Base-by-base conservation (phyloP, 805 yeast genomes). In the Saccharomycopsis olivae region DNA sequence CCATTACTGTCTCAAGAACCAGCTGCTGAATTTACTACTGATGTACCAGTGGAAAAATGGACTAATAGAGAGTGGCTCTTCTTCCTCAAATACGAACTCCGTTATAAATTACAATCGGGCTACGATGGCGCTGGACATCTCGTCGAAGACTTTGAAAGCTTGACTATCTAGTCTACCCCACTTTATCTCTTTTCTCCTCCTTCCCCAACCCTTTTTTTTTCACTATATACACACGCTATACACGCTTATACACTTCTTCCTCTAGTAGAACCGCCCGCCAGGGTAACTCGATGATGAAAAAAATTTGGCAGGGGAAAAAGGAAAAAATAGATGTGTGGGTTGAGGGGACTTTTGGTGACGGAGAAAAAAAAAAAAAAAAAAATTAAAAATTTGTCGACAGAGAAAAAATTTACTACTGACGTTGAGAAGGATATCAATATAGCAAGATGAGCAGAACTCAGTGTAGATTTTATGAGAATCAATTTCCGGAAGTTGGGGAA, bases 401-500 rank as follows among this genome's bases (percentile, higher is more conserved):
- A 8, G 27, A 11, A 20, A 14, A 20, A 6, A 33, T 19, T 18
- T 25, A 33, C n/a, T n/a, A n/a, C n/a, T n/a, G n/a, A n/a, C n/a
- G n/a, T n/a, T n/a, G n/a, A n/a, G n/a, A n/a, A 20, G 35, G 28
- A n/a, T n/a, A n/a, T n/a, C n/a, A n/a, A n/a, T n/a, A n/a, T n/a
- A n/a, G n/a, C 85, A n/a, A n/a, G n/a, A n/a, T n/a, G 95, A 79
- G 88, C 56, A 75, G 84, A 30, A 78, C 95, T 35, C 79, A 84
- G 61, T 88, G 96, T 69, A 81, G 98, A 68, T 92, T 82, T 66
- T 92, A 92, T 62, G 98, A 89, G 65, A 92, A 88, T 75, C 89
- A 88, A 64, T 92, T 78, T 69, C 98, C 98, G 46, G 98, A 92
- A 65, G 95, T 92, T 56, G 98, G 92, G 53, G 98, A 92, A 61